Base-by-base conservation (phyloP, 2,329 filamentous ascomycete genomes). In the Nemania sp. region DNA sequence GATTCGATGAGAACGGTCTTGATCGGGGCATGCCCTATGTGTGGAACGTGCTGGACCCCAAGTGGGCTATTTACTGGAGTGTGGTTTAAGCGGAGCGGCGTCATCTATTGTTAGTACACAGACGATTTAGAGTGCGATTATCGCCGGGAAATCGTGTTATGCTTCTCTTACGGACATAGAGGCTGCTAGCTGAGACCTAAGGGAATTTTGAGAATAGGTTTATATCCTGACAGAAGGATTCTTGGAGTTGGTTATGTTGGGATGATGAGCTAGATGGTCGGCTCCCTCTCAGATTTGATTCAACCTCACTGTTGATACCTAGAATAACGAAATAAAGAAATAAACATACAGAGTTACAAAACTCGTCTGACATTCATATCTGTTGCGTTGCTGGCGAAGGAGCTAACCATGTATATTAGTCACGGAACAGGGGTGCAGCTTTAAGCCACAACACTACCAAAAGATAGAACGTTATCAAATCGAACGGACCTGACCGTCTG, bases 11-110 rank as follows among this genome's bases (percentile, higher is more conserved):
- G 2, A 58, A 81, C 4, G 84, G 84, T 0, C 75, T 85, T 59
- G 80, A 78, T 69, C 78, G 81, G 65, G 83, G 82, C 2, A 84
- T 84, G 82, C 84, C 83, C 6, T 84, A 84, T 66, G 60, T 85
- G 0, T 85, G 77, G 77, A 74, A 74, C 49, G 73, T 65, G 3
- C 22, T 72, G n/a, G 66, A 72, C 29, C 70, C 70, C 7, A 27
- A 64, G 7, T 64, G 62, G 27, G 68, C 62, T n/a, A 58, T 64
- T 24, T 72, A 56, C 51, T 70, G 68, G 68, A 64, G 63, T 27
- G 66, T 68, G n/a, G 69, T 70, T 29, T 70, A 67, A 62, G 1
- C 35, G 13, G 13, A 62, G 1, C 35, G 13, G 13, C 35, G 35
- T 3, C 35, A 11, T 13, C 5, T 41, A 41, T 41, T 41, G 13